Base-by-base conservation (phyloP, 2,329 filamentous ascomycete species). In the Hypocrella siamensis region DNA sequence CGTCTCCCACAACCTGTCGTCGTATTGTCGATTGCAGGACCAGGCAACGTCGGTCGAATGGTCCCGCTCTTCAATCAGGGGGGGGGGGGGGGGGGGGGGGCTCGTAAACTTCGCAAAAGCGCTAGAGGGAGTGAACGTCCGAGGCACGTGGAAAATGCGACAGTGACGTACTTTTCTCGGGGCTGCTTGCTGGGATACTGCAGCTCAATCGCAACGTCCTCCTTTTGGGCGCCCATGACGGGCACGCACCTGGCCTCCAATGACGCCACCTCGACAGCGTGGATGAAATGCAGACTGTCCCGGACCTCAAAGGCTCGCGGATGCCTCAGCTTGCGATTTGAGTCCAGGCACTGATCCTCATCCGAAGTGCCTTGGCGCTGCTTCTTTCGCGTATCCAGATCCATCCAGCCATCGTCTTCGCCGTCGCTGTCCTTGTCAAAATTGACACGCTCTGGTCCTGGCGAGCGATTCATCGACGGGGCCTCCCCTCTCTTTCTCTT, bases 111-210 rank as follows among this genome's bases (percentile, higher is more conserved):
- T n/a, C n/a, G n/a, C n/a, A n/a, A n/a, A n/a, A n/a, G n/a, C n/a
- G n/a, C n/a, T n/a, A n/a, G n/a, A n/a, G n/a, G n/a, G n/a, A n/a
- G n/a, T n/a, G n/a, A n/a, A n/a, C n/a, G n/a, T n/a, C n/a, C n/a
- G n/a, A n/a, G n/a, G n/a, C n/a, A n/a, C n/a, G n/a, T n/a, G n/a
- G n/a, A n/a, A n/a, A n/a, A n/a, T n/a, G n/a, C n/a, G n/a, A n/a
- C n/a, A n/a, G 25, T 26, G 25, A 26, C 56, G 45, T 60, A 80
- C 74, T 66, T 72, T 55, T 90, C 82, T 32, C 69, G 68, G 31
- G 66, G 65, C 34, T 73, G 69, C 38, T 66, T 61, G 51, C 82
- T 86, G 8, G 90, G 88, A 53, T 96, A 96, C 52, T 90, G 81
- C 42, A 96, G 58, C 47, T 76, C 62, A 36, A 92, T 70, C 9